Percentiles rank a stretch among this genome's conserved stretches.
Evolutionary conservation across 352 stramenopile species (phyloP).

Genomic region (Pythium graminicola): DNA sequence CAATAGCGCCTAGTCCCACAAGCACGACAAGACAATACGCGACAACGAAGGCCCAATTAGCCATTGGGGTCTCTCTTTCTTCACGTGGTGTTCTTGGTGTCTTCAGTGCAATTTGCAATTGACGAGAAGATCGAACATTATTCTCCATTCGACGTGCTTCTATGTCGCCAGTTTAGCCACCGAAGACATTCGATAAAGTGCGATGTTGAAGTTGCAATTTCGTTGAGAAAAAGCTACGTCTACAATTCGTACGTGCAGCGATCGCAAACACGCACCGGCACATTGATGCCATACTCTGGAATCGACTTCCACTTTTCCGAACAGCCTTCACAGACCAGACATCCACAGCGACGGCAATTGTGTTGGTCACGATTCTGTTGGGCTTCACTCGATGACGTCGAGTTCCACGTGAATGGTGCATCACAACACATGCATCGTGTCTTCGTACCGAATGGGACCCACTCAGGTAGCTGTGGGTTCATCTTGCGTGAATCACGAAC

Average conservation of each 20-base stretch:
- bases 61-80: constrained; percentile 1
- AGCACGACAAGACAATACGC: constrained; percentile 26
- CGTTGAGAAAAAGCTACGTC: background rate
- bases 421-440: constrained; percentile 86
- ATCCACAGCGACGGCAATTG: constrained; percentile 81
- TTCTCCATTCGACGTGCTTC: too few relatives aligned
- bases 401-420: constrained; percentile 86
- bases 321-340: constrained; percentile 78
- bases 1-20: constrained; percentile 22
- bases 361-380: constrained; percentile 88
- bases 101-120: background rate
- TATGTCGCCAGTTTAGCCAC: background rate
- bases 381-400: constrained; percentile 82
- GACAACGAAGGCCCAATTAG: constrained; percentile 16
- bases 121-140: background rate
- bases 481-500: constrained; percentile 64
- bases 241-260: constrained; percentile 80
- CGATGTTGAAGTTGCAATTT: constrained; percentile 20
- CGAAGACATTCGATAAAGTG: constrained; percentile 9
- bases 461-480: constrained; percentile 48
- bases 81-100: background rate
- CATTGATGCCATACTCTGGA: constrained; percentile 79
- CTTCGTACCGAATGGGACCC: constrained; percentile 76
- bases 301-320: constrained; percentile 83
- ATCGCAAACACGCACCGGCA: constrained; percentile 79